These are phyloP conservation scores for Elymus sibiricus DNA, from an alignment of 176 grass and related monocot genomes.

Conservation along the genomic window DNA sequence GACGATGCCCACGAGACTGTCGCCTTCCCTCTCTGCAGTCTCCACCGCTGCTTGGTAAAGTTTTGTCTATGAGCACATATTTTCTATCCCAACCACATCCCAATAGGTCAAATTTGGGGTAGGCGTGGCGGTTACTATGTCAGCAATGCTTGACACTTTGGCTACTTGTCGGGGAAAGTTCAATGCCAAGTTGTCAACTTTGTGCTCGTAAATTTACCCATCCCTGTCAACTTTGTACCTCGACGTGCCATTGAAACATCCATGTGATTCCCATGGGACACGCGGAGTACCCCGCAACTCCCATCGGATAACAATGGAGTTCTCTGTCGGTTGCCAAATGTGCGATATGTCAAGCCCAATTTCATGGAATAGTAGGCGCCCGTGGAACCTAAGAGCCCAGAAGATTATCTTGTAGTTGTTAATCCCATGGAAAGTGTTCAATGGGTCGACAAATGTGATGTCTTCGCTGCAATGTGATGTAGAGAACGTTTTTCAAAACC, in stretches of 20 bases:
- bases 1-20: slow-evolving; percentile 14
- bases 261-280: slow-evolving; percentile 85
- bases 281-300: slow-evolving; percentile 68
- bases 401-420: slow-evolving; percentile 89
- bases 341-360: slow-evolving; percentile 71
- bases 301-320: slow-evolving; percentile 83
- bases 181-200: slow-evolving; percentile 88
- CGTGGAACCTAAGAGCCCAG: slow-evolving; percentile 88
- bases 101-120: slow-evolving; percentile 65
- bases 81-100: slow-evolving; percentile 29
- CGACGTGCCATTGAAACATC: slow-evolving; percentile 80
- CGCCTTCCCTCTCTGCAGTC: slow-evolving; percentile 45
- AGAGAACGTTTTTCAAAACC: slow-evolving; percentile 14
- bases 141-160: slow-evolving; percentile 54
- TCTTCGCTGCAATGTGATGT: slow-evolving; percentile 65
- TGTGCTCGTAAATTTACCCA: slow-evolving; percentile 96
- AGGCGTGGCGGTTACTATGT: slow-evolving; percentile 69
- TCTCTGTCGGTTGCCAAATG: slow-evolving; percentile 85
- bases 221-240: slow-evolving; percentile 79
- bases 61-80: slow-evolving; percentile 70
- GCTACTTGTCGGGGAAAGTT: slow-evolving; percentile 63
- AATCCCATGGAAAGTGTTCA: slow-evolving; percentile 81
- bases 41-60: slow-evolving; percentile 71
- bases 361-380: slow-evolving; percentile 64
- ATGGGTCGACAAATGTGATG: slow-evolving; percentile 72